phyloP scores from a whole-genome alignment of 345 rosid genomes.

The Barbarea vulgaris region DNA sequence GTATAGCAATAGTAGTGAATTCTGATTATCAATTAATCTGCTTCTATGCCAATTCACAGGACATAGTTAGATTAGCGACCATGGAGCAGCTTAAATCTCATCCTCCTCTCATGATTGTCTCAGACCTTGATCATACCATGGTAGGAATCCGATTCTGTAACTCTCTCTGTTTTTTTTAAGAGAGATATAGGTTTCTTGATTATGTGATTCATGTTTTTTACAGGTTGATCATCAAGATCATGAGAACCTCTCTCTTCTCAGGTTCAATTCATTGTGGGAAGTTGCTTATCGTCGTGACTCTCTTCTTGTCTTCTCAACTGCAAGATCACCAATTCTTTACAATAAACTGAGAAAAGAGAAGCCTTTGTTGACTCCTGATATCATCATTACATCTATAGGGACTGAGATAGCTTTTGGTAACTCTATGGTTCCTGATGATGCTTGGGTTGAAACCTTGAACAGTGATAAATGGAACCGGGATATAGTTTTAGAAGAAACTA shows the following conservation, averaged over 20 bases:
- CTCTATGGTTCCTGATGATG: slow-evolving; percentile 81
- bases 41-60: slow-evolving; percentile 3
- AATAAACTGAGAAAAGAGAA: slow-evolving; percentile 76
- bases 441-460: slow-evolving; percentile 86
- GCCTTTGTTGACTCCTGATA: slow-evolving; percentile 94
- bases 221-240: slow-evolving; percentile 97
- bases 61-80: slow-evolving; percentile 10
- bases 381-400: slow-evolving; percentile 93
- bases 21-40: not conserved
- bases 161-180: not conserved
- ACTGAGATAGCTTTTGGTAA: slow-evolving; percentile 94
- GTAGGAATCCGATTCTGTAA: slow-evolving; percentile 42
- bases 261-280: slow-evolving; percentile 96
- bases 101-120: slow-evolving; percentile 88
- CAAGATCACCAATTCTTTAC: slow-evolving; percentile 86
- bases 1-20: not conserved
- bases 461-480: slow-evolving; percentile 72
- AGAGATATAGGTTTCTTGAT: not conserved
- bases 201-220: slow-evolving; percentile 21
- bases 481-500: slow-evolving; percentile 70
- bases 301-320: slow-evolving; percentile 87
- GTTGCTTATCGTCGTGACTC: slow-evolving; percentile 74
- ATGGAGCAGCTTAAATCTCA: slow-evolving; percentile 74
- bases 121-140: slow-evolving; percentile 99
- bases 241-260: slow-evolving; percentile 78